phyloP scores from a whole-genome alignment of 352 stramenopile genomes.

The Blastocystis sp. region DNA sequence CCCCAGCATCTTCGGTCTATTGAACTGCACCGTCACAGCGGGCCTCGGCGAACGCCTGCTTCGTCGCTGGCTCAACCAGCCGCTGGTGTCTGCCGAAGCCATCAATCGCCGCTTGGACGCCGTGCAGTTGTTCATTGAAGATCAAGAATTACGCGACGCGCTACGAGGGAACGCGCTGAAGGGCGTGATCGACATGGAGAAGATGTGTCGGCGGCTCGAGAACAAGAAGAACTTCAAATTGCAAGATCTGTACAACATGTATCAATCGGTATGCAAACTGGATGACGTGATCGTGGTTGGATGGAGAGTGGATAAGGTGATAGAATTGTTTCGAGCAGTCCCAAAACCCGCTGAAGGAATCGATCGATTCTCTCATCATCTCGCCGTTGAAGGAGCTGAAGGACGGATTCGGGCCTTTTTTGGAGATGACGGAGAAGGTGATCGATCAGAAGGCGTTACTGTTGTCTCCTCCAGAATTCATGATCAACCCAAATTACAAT shows the following conservation, averaged over 20 bases:
- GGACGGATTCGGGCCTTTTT: constrained; percentile 17
- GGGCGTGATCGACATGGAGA: constrained; percentile 73
- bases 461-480: constrained; percentile 42
- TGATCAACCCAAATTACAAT: constrained; percentile 24
- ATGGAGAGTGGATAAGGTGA: not conserved
- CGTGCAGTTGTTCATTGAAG: constrained; percentile 86
- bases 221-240: not conserved
- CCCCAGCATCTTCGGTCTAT: constrained; percentile 54
- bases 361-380: not conserved
- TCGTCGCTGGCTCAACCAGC: constrained; percentile 93
- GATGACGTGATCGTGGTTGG: constrained; percentile 19
- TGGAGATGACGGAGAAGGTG: constrained; percentile 66
- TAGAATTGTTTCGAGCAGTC: constrained; percentile 6
- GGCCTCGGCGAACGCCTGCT: constrained; percentile 76
- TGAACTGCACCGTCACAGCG: constrained; percentile 49
- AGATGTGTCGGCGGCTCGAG: constrained; percentile 56
- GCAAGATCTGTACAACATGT: constrained; percentile 65
- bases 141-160: constrained; percentile 81
- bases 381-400: constrained; percentile 5
- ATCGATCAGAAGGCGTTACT: constrained; percentile 50
- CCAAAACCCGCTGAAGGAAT: not conserved
- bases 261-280: constrained; percentile 43
- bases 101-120: constrained; percentile 85
- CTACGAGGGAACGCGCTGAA: constrained; percentile 71
- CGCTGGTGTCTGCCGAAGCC: constrained; percentile 81